These are phyloP conservation scores for Dryadomyces sulphureus DNA, from an alignment of 2,329 filamentous ascomycete species.

Conservation along the genomic window DNA sequence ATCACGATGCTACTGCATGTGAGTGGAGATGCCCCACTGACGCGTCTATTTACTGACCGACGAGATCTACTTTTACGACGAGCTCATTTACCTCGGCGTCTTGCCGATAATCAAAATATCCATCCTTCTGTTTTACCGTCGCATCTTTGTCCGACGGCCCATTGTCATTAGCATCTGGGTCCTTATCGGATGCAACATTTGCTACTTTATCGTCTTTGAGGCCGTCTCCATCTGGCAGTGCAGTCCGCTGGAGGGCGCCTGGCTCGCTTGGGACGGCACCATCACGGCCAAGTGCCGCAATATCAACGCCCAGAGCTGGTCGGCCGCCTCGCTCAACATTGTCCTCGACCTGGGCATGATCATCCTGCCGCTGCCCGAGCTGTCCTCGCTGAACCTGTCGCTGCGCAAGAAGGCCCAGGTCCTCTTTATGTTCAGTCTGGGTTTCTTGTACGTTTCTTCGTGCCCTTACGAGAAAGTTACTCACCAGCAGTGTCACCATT, in stretches of 20 bases:
- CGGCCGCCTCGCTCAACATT: constrained; percentile 19
- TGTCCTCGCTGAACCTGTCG: constrained; percentile 16
- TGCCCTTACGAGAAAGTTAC: neutral
- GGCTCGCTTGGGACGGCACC: constrained; percentile 19
- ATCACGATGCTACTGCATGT: constrained; percentile 25
- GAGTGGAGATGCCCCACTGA: neutral
- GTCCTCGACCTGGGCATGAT: constrained; percentile 17
- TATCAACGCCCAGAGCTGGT: constrained; percentile 18
- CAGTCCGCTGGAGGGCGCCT: constrained; percentile 16
- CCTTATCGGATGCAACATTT: constrained; percentile 17
- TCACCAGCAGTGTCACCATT: constrained; percentile 12
- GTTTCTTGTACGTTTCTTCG: constrained; percentile 13
- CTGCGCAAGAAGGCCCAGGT: constrained; percentile 18
- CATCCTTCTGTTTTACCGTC: constrained; percentile 22
- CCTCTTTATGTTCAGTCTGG: constrained; percentile 20
- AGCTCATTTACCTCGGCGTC: constrained; percentile 16
- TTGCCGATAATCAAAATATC: constrained; percentile 20
- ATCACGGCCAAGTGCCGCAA: constrained; percentile 17
- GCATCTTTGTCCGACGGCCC: constrained; percentile 17
- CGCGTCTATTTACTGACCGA: neutral
- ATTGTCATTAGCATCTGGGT: constrained; percentile 14
- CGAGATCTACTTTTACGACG: constrained; percentile 17
- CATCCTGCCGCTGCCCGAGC: constrained; percentile 17
- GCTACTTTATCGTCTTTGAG: constrained; percentile 15
- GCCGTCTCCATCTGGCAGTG: constrained; percentile 18